Evolutionary conservation across 139 green algal genomes (phyloP).

Genomic region (Ulvella scutata): DNA sequence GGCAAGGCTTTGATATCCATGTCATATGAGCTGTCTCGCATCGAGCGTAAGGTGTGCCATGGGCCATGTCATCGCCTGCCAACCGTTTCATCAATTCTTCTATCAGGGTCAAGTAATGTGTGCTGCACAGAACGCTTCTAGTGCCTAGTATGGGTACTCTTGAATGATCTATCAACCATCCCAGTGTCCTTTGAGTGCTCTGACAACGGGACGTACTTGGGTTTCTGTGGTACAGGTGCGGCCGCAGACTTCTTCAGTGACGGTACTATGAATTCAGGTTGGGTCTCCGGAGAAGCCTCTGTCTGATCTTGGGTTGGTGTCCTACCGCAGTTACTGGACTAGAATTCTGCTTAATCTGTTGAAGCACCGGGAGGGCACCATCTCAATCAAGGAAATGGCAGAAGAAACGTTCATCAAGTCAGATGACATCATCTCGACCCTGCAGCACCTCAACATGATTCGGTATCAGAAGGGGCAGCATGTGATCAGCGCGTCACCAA

Average conservation of each 20-base stretch:
- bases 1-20: conserved; percentile 98
- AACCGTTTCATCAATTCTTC: no score
- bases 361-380: conserved; percentile 36
- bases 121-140: no score
- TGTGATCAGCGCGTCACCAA: conserved; percentile 38
- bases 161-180: no score
- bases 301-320: conserved; percentile 85
- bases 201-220: no score
- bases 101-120: no score
- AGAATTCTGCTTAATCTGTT: conserved; percentile 79
- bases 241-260: neutral
- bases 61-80: no score
- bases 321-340: conserved; percentile 94
- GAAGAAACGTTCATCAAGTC: conserved; percentile 87
- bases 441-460: conserved; percentile 73
- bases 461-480: conserved; percentile 86
- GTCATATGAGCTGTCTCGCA: conserved; percentile 94
- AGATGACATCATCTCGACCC: conserved; percentile 92
- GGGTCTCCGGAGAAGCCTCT: conserved; percentile 94
- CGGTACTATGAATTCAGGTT: conserved; percentile 25
- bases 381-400: conserved; percentile 87
- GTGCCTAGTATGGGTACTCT: no score
- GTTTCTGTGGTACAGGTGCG: no score
- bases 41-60: conserved; percentile 77
- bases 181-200: no score